Percentiles rank a stretch among this genome's conserved stretches.
Evolutionary conservation across 768 basidiomycete genomes (phyloP).

Genomic region (Porphyrellus cyaneotinctus): DNA sequence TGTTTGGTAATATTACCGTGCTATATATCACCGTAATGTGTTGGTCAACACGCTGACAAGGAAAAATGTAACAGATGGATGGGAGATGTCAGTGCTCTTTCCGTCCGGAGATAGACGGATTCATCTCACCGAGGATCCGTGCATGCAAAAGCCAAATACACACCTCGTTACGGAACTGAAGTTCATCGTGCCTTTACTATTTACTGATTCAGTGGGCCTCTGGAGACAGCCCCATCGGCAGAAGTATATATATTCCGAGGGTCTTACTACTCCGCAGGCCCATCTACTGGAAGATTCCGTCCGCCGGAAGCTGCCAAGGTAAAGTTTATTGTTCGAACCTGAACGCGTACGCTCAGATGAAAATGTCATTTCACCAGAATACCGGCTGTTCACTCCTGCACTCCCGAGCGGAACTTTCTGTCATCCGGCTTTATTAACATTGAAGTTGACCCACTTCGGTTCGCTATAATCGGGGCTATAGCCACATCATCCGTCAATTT

Average conservation of each 20-base stretch:
- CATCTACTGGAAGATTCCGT: conserved; percentile 28
- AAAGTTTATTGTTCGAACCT: conserved; percentile 29
- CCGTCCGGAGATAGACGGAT: conserved; percentile 34
- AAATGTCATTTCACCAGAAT: conserved; percentile 21
- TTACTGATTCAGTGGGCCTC: conserved; percentile 9
- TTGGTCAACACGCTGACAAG: conserved; percentile 7
- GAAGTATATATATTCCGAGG: conserved; percentile 14
- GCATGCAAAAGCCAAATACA: conserved; percentile 32
- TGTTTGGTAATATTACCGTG: conserved; percentile 8
- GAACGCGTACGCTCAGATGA: conserved; percentile 22
- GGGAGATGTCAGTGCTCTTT: conserved; percentile 11
- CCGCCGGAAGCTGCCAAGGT: conserved; percentile 24
- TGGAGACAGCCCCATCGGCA: background rate
- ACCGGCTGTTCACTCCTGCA: conserved; percentile 22
- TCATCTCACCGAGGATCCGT: conserved; percentile 30
- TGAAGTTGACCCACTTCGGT: conserved; percentile 26
- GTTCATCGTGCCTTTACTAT: conserved; percentile 21
- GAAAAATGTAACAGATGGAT: conserved; percentile 4
- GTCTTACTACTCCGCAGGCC: conserved; percentile 21
- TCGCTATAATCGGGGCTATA: conserved; percentile 27
- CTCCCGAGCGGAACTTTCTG: conserved; percentile 27
- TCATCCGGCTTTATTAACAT: conserved; percentile 30
- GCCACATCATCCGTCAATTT: conserved; percentile 25
- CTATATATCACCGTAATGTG: conserved; percentile 12
- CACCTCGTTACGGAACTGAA: conserved; percentile 30